A percentile compares a stretch with the other conserved stretches of the same genome.
Evolutionary conservation across 2,329 filamentous ascomycete genomes (phyloP).

Genomic region (Xylariaceae sp.): DNA sequence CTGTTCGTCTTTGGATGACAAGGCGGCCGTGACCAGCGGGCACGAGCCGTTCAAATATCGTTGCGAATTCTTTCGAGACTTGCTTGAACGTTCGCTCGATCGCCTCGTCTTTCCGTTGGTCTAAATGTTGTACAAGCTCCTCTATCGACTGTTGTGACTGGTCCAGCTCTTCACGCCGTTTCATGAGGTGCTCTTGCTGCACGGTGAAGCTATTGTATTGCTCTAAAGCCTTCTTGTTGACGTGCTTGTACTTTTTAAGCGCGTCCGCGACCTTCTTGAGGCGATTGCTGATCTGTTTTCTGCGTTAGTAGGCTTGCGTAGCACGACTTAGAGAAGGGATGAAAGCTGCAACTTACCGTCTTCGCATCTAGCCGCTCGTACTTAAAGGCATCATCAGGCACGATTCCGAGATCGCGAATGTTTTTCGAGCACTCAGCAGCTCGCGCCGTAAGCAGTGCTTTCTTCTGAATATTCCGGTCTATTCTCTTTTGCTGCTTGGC

Average conservation of each 20-base stretch:
- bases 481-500: slow-evolving; percentile 87
- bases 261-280: slow-evolving; percentile 92
- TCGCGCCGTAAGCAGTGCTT: slow-evolving; percentile 78
- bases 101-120: slow-evolving; percentile 95
- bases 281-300: slow-evolving; percentile 63
- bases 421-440: slow-evolving; percentile 83
- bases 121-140: slow-evolving; percentile 88
- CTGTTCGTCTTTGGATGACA: slow-evolving; percentile 89
- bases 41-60: slow-evolving; percentile 93
- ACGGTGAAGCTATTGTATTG: slow-evolving; percentile 98
- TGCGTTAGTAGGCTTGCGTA: slow-evolving; percentile 25
- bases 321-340: not conserved
- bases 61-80: slow-evolving; percentile 90
- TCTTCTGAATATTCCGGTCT: slow-evolving; percentile 91
- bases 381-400: slow-evolving; percentile 93
- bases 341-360: slow-evolving; percentile 59
- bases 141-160: slow-evolving; percentile 86
- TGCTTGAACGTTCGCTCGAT: slow-evolving; percentile 99
- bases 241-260: slow-evolving; percentile 94
- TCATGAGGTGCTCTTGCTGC: slow-evolving; percentile 85
- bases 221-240: slow-evolving; percentile 99
- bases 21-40: slow-evolving; percentile 90
- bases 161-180: slow-evolving; percentile 86
- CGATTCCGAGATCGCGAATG: slow-evolving; percentile 89
- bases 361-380: slow-evolving; percentile 85